These are phyloP conservation scores for Funneliformis mosseae DNA, from an alignment of 192 early-diverging fungal genomes.

Conservation along the genomic window DNA sequence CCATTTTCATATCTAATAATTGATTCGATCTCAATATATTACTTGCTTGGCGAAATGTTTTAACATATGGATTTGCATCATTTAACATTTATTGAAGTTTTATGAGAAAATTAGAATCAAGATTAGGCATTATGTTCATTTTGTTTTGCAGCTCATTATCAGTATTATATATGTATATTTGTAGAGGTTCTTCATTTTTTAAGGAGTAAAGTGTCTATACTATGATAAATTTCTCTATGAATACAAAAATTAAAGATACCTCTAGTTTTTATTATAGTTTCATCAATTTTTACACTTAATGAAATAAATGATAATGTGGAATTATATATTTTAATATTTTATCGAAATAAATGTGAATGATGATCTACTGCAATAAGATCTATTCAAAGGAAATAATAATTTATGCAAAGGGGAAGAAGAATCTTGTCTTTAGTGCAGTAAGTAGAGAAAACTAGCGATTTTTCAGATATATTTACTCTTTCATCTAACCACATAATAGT, in stretches of 20 bases:
- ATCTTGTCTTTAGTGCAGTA: constrained; percentile 7
- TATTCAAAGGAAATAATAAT: neutral
- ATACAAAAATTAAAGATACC: constrained; percentile 29
- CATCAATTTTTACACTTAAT: constrained; percentile 22
- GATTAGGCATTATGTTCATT: neutral
- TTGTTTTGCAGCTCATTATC: constrained; percentile 15
- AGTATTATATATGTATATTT: constrained; percentile 29
- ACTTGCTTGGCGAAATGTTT: constrained; percentile 1
- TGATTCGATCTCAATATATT: neutral
- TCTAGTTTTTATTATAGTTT: constrained; percentile 20
- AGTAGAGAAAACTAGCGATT: neutral
- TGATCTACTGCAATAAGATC: neutral
- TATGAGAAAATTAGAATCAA: neutral
- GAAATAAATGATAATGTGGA: constrained; percentile 38
- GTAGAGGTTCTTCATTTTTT: neutral
- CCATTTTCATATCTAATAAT: neutral
- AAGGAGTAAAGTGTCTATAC: too few species aligned
- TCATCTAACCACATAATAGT: constrained; percentile 4
- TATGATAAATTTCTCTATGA: constrained; percentile 35
- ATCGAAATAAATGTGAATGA: neutral
- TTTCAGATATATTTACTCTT: neutral
- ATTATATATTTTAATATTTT: constrained; percentile 36
- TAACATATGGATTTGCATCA: constrained; percentile 20
- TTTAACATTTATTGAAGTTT: constrained; percentile 10
- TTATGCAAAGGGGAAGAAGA: neutral